Evolutionary conservation across 129 eudicot species (phyloP).

Genomic region (Flaveria sonorensis): DNA sequence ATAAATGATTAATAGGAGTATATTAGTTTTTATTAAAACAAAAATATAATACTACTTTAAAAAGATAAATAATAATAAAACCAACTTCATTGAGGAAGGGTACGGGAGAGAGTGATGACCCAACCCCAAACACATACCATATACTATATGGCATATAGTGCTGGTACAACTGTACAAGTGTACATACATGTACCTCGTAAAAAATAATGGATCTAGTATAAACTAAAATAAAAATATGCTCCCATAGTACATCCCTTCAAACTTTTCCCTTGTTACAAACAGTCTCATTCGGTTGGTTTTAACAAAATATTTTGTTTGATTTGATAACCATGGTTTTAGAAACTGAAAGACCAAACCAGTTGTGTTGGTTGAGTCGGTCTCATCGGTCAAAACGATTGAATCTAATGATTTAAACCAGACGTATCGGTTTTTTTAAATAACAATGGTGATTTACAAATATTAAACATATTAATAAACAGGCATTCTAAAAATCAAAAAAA

Average conservation of each 20-base stretch:
- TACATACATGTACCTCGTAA: not conserved
- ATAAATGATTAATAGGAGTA: too few species aligned
- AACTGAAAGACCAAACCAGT: not conserved
- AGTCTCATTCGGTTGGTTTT: not conserved
- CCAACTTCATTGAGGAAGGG: not conserved
- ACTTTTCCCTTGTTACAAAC: not conserved
- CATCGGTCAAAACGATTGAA: not conserved
- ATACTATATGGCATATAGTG: not conserved
- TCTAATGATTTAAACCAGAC: too few species aligned
- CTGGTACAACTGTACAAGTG: not conserved
- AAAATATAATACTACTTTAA: too few species aligned
- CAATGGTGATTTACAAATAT: too few species aligned
- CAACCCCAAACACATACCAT: not conserved
- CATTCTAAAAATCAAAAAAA: too few species aligned
- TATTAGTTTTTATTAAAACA: too few species aligned
- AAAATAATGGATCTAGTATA: not conserved
- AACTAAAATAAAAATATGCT: not conserved
- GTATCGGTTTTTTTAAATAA: too few species aligned
- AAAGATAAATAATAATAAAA: not conserved
- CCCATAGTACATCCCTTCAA: not conserved
- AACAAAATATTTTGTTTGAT: not conserved
- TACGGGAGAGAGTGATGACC: not conserved
- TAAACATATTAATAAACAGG: too few species aligned
- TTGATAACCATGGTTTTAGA: not conserved
- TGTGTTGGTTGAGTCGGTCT: not conserved